Evolutionary conservation across 192 early-diverging fungal genomes (phyloP).

Genomic region (Podila epigama): DNA sequence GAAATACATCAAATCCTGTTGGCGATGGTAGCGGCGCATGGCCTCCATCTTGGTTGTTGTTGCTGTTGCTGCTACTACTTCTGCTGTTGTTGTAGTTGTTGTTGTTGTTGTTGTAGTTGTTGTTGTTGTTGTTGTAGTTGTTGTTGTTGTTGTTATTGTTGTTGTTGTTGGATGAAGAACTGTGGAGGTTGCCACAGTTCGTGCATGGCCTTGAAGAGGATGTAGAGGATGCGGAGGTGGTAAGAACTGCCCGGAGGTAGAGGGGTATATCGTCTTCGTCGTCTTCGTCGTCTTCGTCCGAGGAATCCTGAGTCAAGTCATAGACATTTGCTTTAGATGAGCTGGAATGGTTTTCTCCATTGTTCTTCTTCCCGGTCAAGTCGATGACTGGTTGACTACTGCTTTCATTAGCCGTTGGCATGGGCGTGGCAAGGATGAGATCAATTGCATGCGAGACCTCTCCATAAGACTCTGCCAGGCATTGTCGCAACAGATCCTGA

Average conservation of each 20-base stretch:
- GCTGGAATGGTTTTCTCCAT: too few relatives aligned
- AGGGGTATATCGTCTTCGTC: not conserved
- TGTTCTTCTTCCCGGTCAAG: not conserved
- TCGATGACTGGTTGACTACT: not conserved
- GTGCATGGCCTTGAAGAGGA: not conserved
- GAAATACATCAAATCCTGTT: slow-evolving; percentile 21
- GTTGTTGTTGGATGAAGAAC: not conserved
- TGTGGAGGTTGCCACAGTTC: not conserved
- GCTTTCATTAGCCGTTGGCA: not conserved
- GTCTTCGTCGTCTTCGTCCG: slow-evolving; percentile 11
- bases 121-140: not conserved
- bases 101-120: not conserved
- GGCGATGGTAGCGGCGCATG: not conserved
- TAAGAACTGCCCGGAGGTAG: not conserved
- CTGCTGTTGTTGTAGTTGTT: not conserved
- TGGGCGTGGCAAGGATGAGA: not conserved
- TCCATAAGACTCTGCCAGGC: not conserved
- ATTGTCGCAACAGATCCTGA: not conserved
- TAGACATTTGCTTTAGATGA: too few relatives aligned
- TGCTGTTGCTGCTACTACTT: too few relatives aligned
- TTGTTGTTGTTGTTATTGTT: not conserved
- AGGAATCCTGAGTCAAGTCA: not conserved
- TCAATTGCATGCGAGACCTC: not conserved
- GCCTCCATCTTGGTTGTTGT: too few relatives aligned
- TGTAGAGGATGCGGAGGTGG: not conserved